phyloP scores from a whole-genome alignment of 139 green algal species.

The Zygnema circumcarinatum region DNA sequence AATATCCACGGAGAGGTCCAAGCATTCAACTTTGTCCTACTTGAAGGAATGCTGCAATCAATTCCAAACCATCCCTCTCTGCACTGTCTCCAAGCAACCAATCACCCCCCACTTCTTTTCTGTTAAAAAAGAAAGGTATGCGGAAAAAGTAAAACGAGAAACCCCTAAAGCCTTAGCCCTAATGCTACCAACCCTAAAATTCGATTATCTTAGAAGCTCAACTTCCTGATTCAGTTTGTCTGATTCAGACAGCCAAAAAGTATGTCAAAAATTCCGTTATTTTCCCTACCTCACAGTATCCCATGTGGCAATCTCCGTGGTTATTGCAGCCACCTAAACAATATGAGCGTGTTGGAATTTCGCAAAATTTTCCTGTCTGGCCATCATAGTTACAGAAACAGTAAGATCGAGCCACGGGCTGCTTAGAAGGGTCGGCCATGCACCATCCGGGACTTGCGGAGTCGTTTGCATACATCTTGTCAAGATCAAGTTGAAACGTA shows the following conservation, averaged over 20 bases:
- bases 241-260: background rate
- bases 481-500: background rate
- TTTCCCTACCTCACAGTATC: conserved; percentile 18
- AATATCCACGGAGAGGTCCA: background rate
- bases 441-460: conserved; percentile 25
- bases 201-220: too few species aligned
- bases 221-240: background rate
- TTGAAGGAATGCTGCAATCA: conserved; percentile 19
- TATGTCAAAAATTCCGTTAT: background rate
- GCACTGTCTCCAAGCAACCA: background rate
- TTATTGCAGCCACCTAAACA: conserved; percentile 26
- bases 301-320: conserved; percentile 11
- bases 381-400: conserved; percentile 30
- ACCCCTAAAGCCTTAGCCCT: background rate
- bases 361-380: background rate
- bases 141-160: background rate
- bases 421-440: conserved; percentile 12
- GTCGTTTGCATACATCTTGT: background rate
- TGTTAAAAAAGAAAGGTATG: background rate
- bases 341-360: conserved; percentile 15
- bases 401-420: background rate
- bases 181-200: too few species aligned
- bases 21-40: background rate
- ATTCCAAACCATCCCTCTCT: conserved; percentile 4
- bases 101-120: background rate